Percentiles rank a stretch among this genome's conserved stretches.
Evolutionary conservation across 768 basidiomycete species (phyloP).

Genomic region (Lactarius tabidus): DNA sequence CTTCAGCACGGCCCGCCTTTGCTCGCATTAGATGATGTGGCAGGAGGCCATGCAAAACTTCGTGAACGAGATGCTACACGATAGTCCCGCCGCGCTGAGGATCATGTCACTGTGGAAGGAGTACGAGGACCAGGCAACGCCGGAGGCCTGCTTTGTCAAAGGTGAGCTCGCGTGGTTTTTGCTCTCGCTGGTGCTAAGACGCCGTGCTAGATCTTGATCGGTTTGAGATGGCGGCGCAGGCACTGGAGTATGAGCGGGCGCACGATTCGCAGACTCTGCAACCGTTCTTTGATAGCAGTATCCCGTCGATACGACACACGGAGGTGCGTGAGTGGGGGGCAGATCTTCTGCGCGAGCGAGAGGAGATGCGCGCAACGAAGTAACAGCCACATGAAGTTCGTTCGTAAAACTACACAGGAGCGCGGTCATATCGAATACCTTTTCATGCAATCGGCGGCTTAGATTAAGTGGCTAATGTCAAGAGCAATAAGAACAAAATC

Average conservation of each 20-base stretch:
- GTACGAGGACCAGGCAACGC: slow-evolving; percentile 70
- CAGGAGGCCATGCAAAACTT: slow-evolving; percentile 91
- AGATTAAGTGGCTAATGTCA: background rate
- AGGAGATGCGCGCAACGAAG: slow-evolving; percentile 17
- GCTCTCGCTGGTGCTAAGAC: background rate
- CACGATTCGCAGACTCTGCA: slow-evolving; percentile 52
- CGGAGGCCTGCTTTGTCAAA: slow-evolving; percentile 86
- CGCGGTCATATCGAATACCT: background rate
- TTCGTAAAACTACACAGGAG: too few species aligned
- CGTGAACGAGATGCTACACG: slow-evolving; percentile 82
- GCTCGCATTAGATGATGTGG: background rate
- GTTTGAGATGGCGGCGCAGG: slow-evolving; percentile 86
- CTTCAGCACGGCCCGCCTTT: background rate
- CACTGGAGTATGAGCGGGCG: slow-evolving; percentile 66
- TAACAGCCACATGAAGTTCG: background rate
- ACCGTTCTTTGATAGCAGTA: slow-evolving; percentile 74
- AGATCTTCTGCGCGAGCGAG: slow-evolving; percentile 50
- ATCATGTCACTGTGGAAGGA: slow-evolving; percentile 80
- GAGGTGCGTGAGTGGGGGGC: slow-evolving; percentile 72
- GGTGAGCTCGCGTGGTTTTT: slow-evolving; percentile 36
- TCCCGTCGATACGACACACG: slow-evolving; percentile 66
- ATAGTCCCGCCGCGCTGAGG: slow-evolving; percentile 59
- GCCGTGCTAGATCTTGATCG: slow-evolving; percentile 65
- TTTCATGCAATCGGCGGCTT: background rate
- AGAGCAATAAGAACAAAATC: too few species aligned